Conservation (phyloP, 768 basidiomycete species). For the Lentinus brumalis region DNA sequence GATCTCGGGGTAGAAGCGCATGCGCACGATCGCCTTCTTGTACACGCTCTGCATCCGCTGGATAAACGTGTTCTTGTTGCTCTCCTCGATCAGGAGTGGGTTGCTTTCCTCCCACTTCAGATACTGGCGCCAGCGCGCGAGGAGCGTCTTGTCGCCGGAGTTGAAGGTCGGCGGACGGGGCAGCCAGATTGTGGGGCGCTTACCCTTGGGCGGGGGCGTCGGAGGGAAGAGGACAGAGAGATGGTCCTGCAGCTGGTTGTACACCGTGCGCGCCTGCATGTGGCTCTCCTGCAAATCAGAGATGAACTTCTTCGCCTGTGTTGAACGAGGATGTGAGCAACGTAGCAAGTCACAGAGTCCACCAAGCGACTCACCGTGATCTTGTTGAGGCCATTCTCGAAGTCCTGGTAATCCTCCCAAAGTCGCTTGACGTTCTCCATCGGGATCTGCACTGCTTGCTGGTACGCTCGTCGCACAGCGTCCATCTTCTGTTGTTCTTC, state of each 20-base stretch:
- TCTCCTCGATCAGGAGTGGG: slow-evolving; percentile 89
- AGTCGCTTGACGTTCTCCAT: slow-evolving; percentile 89
- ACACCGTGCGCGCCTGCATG: slow-evolving; percentile 91
- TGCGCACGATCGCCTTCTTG: slow-evolving; percentile 84
- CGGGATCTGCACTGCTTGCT: slow-evolving; percentile 92
- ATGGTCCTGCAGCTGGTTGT: slow-evolving; percentile 79
- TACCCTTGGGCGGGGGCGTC: slow-evolving; percentile 43
- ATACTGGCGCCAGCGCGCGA: slow-evolving; percentile 90
- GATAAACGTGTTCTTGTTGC: slow-evolving; percentile 66
- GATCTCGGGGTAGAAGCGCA: slow-evolving; percentile 94
- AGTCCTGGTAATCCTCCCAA: slow-evolving; percentile 93
- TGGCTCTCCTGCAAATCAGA: slow-evolving; percentile 88
- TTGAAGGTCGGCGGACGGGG: slow-evolving; percentile 76
- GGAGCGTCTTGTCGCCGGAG: slow-evolving; percentile 66
- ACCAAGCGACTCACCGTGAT: slow-evolving; percentile 58
- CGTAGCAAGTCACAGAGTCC: background rate
- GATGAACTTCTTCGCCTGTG: slow-evolving; percentile 92
- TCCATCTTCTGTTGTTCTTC: slow-evolving; percentile 97
- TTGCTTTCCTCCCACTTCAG: slow-evolving; percentile 96
- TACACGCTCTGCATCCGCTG: slow-evolving; percentile 81
- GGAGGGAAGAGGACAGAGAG: slow-evolving; percentile 61
- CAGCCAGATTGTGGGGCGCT: slow-evolving; percentile 52
- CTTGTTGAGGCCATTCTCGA: slow-evolving; percentile 87
- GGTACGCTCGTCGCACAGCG: slow-evolving; percentile 86
- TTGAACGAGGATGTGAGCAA: background rate